A percentile compares a stretch with the other conserved stretches of the same genome.
Evolutionary conservation across 2,329 filamentous ascomycete species (phyloP).

Genomic region (Colletotrichum liriopes): DNA sequence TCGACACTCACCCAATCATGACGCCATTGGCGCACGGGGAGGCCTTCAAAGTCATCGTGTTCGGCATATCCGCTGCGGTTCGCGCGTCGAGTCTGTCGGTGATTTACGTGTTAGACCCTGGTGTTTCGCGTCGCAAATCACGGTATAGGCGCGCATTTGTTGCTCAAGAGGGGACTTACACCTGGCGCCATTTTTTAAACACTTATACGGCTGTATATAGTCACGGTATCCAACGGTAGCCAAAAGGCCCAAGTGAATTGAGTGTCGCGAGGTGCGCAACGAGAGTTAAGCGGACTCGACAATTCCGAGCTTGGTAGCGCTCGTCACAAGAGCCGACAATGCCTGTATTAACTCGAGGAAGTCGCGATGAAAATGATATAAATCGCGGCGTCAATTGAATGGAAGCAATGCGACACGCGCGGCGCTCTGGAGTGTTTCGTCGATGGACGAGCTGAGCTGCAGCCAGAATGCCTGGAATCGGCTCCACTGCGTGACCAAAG

Average conservation of each 20-base stretch:
- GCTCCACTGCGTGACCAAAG: slow-evolving; percentile 19
- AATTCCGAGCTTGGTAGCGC: background rate
- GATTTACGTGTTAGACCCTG: slow-evolving; percentile 44
- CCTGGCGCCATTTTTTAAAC: slow-evolving; percentile 57
- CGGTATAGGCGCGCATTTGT: background rate
- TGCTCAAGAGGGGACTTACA: slow-evolving; percentile 47
- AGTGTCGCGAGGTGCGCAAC: slow-evolving; percentile 20
- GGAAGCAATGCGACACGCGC: slow-evolving; percentile 20
- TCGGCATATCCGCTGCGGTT: slow-evolving; percentile 71
- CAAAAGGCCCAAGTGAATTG: background rate
- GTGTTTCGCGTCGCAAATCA: slow-evolving; percentile 45
- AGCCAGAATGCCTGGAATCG: slow-evolving; percentile 24
- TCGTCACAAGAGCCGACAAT: background rate
- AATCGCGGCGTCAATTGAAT: slow-evolving; percentile 10
- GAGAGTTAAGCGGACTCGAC: background rate
- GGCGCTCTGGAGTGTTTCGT: slow-evolving; percentile 9
- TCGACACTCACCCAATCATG: slow-evolving; percentile 79
- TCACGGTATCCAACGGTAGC: slow-evolving; percentile 15
- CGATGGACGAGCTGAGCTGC: slow-evolving; percentile 15
- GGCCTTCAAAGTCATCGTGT: slow-evolving; percentile 77
- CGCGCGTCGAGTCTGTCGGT: slow-evolving; percentile 68
- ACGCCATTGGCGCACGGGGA: slow-evolving; percentile 93
- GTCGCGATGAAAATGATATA: background rate
- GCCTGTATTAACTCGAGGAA: background rate
- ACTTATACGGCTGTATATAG: background rate